Evolutionary conservation across 2,329 filamentous ascomycete species (phyloP).

Genomic region (Venturia effusa): DNA sequence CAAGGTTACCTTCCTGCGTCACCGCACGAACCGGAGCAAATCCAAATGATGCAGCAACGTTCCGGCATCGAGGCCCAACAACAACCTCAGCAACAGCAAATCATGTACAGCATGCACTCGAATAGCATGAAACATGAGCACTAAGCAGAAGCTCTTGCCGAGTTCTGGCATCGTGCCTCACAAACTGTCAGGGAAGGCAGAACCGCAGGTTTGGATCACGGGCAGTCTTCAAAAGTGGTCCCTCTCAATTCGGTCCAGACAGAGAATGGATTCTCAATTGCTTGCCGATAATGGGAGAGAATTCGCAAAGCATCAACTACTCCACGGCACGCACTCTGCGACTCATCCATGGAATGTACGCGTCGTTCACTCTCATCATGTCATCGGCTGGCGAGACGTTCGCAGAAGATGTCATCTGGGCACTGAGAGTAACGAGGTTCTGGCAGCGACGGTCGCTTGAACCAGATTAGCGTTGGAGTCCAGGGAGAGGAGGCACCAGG

Average conservation of each 20-base stretch:
- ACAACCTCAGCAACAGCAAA: slow-evolving; percentile 22
- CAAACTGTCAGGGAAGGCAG: neutral
- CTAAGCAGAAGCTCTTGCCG: neutral
- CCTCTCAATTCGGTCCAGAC: neutral
- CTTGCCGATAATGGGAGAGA: neutral
- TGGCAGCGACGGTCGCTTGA: neutral
- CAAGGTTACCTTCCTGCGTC: slow-evolving; percentile 25
- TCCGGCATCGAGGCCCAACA: slow-evolving; percentile 17
- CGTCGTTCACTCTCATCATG: neutral
- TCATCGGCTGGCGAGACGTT: neutral
- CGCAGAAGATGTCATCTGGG: neutral
- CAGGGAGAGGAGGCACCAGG: neutral
- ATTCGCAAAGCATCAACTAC: neutral
- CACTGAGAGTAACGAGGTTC: too few relatives aligned
- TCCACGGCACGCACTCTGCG: neutral
- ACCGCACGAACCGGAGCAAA: slow-evolving; percentile 26
- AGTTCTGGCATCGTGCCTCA: neutral
- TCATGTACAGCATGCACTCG: slow-evolving; percentile 29
- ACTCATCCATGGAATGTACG: too few relatives aligned
- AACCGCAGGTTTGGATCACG: neutral
- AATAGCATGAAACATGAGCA: slow-evolving; percentile 29
- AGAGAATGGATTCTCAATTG: neutral
- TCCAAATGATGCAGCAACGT: slow-evolving; percentile 27
- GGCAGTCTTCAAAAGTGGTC: neutral
- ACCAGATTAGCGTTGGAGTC: neutral